Conservation (phyloP, 495 filamentous ascomycete genomes). For the Tetracladium setigerum region DNA sequence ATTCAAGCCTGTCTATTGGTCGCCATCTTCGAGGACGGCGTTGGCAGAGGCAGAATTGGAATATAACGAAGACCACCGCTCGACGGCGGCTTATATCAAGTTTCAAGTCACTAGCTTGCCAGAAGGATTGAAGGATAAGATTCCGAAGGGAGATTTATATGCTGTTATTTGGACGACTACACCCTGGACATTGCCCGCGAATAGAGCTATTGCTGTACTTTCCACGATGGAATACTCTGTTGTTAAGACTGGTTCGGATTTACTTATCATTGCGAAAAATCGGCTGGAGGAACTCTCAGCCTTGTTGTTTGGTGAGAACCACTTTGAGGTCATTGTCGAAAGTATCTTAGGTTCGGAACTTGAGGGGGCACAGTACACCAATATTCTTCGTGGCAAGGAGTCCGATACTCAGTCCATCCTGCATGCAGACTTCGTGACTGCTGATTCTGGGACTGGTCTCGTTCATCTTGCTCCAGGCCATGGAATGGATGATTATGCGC, state of each 20-base stretch:
- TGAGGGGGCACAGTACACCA: constrained; percentile 55
- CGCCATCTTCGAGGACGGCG: constrained; percentile 80
- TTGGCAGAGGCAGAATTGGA: constrained; percentile 95
- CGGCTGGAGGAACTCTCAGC: constrained; percentile 49
- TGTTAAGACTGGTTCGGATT: constrained; percentile 48
- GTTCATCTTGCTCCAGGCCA: constrained; percentile 94
- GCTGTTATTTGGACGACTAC: constrained; percentile 96
- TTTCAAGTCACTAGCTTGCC: constrained; percentile 61
- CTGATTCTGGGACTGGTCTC: constrained; percentile 79
- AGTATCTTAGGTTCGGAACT: constrained; percentile 60
- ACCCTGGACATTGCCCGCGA: constrained; percentile 94
- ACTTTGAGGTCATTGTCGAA: constrained; percentile 39
- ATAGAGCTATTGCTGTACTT: constrained; percentile 77
- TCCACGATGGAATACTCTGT: constrained; percentile 66
- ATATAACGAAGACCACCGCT: constrained; percentile 79
- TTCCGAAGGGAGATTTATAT: constrained; percentile 40
- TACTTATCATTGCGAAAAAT: constrained; percentile 58
- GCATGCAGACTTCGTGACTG: constrained; percentile 77
- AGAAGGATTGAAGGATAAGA: constrained; percentile 27
- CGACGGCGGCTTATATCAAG: constrained; percentile 71
- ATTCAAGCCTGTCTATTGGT: constrained; percentile 96
- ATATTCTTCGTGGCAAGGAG: constrained; percentile 48
- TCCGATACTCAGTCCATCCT: constrained; percentile 59
- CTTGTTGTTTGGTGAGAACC: constrained; percentile 21
- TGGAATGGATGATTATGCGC: constrained; percentile 92